Base-by-base conservation (phyloP, 495 filamentous ascomycete species). In the Friedmanniomyces endolithicus region DNA sequence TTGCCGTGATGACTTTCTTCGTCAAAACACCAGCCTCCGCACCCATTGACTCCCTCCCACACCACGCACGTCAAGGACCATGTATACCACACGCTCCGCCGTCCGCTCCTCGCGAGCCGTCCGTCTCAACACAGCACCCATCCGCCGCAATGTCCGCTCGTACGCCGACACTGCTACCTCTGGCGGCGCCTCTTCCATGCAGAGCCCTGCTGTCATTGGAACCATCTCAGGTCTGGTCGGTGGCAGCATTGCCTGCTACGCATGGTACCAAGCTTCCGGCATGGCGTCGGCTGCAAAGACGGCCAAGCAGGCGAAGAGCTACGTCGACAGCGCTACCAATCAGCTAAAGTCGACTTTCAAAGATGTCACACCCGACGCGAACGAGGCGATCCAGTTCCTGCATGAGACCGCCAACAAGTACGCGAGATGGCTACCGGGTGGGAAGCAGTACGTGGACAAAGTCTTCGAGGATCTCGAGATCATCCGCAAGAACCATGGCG, bases 361-460 rank as follows among this genome's bases (percentile, higher is more conserved):
- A 53, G 67, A 78, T 25, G 67, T 72, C 19, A 71, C 78, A 2
- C 81, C 82, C 0, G 75, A 75, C 55, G 72, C 80, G 1, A 78
- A 81, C 50, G 71, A 80, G 56, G 79, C 79, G 0, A 63, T 82
- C 31, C 59, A 72, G 41, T 78, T 74, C 71, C 67, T 86, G 51
- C 74, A 75, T 54, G 67, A 77, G 39, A 75, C 80, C 1, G 74
- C 74, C 9, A 76, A 75, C 43, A 75, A 76, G 14, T 86, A 86
- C 57, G 78, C 79, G 2, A 69, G 64, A n/a, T 81, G 80, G 69
- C 75, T 87, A 31, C 83, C 83, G 3, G 83, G 82, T n/a, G 82
- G 74, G 3, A 72, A 74, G 11, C 65, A 68, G 17, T 81, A 80
- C 58, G 72, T 84, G 48, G 80, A 85, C 61, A 66, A 67, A 1